Evolutionary conservation across 495 filamentous ascomycete species (phyloP).

Genomic region (Penicillium pancosmium): DNA sequence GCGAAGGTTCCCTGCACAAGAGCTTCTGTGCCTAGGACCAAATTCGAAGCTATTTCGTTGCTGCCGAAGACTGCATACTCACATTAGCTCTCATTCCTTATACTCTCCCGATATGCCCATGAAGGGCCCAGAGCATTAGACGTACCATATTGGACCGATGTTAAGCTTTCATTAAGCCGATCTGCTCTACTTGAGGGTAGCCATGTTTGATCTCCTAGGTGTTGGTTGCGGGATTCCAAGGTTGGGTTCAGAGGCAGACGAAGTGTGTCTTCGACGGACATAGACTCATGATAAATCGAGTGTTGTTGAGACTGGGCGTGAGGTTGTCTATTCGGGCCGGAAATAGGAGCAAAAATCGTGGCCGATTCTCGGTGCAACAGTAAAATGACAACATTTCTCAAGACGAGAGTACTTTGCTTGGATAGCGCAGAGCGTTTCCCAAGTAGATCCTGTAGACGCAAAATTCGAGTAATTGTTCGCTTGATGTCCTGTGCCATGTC

Average conservation of each 20-base stretch:
- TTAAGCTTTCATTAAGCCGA: slow-evolving; percentile 31
- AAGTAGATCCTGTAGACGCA: slow-evolving; percentile 32
- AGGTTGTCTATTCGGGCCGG: neutral
- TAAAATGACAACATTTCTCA: slow-evolving; percentile 31
- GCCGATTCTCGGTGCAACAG: slow-evolving; percentile 30
- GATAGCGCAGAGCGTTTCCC: slow-evolving; percentile 33
- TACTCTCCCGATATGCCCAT: neutral
- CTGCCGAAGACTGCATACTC: neutral
- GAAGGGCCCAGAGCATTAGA: neutral
- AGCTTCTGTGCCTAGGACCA: neutral
- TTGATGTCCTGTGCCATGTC: slow-evolving; percentile 38
- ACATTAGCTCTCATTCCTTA: neutral
- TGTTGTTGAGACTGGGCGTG: slow-evolving; percentile 5
- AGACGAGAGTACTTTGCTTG: slow-evolving; percentile 31
- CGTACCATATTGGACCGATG: slow-evolving; percentile 31
- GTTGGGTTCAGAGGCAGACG: slow-evolving; percentile 26
- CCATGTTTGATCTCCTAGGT: slow-evolving; percentile 7
- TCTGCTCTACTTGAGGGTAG: slow-evolving; percentile 16
- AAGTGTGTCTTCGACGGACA: slow-evolving; percentile 33
- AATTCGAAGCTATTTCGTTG: neutral
- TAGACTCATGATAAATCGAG: slow-evolving; percentile 1
- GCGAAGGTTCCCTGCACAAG: neutral
- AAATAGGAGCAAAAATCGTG: slow-evolving; percentile 29
- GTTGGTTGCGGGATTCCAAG: slow-evolving; percentile 12
- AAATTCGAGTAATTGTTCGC: slow-evolving; percentile 34